phyloP scores from a whole-genome alignment of 495 filamentous ascomycete genomes.

The Xylaria bambusicola region DNA sequence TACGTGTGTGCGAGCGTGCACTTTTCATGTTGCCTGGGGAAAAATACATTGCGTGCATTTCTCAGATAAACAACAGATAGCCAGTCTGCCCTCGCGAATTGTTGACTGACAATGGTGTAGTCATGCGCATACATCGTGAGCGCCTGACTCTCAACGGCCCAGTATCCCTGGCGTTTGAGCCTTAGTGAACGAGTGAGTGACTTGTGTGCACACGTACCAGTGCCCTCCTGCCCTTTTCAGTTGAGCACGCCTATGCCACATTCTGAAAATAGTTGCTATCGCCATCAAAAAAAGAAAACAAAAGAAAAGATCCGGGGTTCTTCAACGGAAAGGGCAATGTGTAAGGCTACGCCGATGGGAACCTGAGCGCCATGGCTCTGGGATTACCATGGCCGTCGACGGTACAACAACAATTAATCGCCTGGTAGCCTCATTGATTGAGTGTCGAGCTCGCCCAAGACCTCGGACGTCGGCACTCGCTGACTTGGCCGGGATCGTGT shows the following conservation, averaged over 20 bases:
- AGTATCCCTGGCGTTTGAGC: background rate
- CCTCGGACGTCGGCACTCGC: constrained; percentile 14
- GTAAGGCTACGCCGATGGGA: constrained; percentile 2
- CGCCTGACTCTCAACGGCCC: background rate
- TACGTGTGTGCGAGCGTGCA: no score
- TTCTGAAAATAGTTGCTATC: background rate
- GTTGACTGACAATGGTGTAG: background rate
- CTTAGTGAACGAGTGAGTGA: background rate
- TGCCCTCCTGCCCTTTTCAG: constrained; percentile 13
- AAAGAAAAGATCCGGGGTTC: background rate
- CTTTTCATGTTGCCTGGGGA: no score
- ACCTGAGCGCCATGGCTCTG: constrained; percentile 4
- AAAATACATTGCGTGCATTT: no score
- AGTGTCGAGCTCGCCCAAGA: constrained; percentile 1
- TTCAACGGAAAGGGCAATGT: background rate
- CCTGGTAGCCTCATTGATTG: constrained; percentile 7
- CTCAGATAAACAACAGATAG: no score
- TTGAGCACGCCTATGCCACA: background rate
- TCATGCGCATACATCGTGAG: background rate
- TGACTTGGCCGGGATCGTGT: constrained; percentile 5
- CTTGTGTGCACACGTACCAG: background rate
- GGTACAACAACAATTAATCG: constrained; percentile 11
- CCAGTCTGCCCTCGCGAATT: no score
- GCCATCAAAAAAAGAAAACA: background rate
- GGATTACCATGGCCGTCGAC: background rate